Percentiles rank a stretch among this genome's conserved stretches.
phyloP scores from a whole-genome alignment of 2,329 filamentous ascomycete species.

The Thermothelomyces thermophilus region DNA sequence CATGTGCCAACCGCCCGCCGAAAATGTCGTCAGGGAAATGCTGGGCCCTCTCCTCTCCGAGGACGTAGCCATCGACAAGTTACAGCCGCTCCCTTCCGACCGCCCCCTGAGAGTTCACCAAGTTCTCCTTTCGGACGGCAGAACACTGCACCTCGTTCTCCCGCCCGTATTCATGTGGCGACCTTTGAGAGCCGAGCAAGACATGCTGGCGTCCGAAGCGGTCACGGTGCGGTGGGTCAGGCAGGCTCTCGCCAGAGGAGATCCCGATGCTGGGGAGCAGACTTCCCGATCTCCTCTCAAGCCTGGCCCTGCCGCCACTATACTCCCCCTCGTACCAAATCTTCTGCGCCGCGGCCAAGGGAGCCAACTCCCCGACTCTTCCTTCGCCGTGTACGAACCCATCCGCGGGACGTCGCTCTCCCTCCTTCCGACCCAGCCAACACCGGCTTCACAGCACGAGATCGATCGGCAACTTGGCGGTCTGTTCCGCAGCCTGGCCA shows the following conservation, averaged over 20 bases:
- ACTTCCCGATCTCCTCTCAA: background rate
- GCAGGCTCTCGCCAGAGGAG: slow-evolving; percentile 12
- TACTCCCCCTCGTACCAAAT: slow-evolving; percentile 35
- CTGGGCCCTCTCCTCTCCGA: slow-evolving; percentile 29
- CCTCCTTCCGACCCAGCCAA: slow-evolving; percentile 31
- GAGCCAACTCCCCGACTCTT: slow-evolving; percentile 27
- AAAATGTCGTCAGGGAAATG: slow-evolving; percentile 32
- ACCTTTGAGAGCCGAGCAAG: slow-evolving; percentile 42
- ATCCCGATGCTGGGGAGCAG: background rate
- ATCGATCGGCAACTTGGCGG: slow-evolving; percentile 44
- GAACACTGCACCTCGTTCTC: slow-evolving; percentile 36
- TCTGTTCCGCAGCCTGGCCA: slow-evolving; percentile 39
- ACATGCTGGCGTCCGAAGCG: slow-evolving; percentile 39
- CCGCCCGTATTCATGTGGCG: slow-evolving; percentile 37
- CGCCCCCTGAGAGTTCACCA: slow-evolving; percentile 38
- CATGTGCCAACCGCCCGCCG: slow-evolving; percentile 32
- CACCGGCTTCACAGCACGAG: slow-evolving; percentile 29
- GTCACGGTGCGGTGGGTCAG: slow-evolving; percentile 41
- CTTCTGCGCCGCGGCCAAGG: slow-evolving; percentile 35
- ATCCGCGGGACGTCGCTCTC: slow-evolving; percentile 35
- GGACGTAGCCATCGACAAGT: slow-evolving; percentile 29
- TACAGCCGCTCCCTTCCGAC: slow-evolving; percentile 32
- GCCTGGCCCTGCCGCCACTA: slow-evolving; percentile 1
- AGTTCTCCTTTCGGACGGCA: slow-evolving; percentile 37
- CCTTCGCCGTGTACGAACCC: slow-evolving; percentile 40